phyloP scores from a whole-genome alignment of 257 asterid species.

The Fraxinus anomala region DNA sequence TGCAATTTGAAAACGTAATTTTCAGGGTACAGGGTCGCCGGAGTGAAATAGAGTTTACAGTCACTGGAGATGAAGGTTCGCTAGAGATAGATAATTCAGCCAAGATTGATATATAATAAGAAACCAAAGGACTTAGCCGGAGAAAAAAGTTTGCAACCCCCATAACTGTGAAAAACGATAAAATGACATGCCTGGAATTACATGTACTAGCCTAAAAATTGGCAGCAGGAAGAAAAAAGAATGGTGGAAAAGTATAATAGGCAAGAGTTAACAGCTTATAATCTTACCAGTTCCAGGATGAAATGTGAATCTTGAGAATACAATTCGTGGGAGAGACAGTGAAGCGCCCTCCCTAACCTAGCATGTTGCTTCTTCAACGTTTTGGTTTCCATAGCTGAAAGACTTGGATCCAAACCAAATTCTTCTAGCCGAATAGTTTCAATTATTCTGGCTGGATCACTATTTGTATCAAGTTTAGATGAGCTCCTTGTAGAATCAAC shows the following conservation, averaged over 20 bases:
- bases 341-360: conserved; percentile 96
- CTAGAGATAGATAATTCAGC: too few relatives aligned
- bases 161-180: neutral
- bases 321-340: conserved; percentile 92
- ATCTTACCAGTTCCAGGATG: conserved; percentile 82
- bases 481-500: conserved; percentile 23
- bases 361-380: conserved; percentile 97
- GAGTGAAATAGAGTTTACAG: too few relatives aligned
- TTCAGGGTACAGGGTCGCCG: too few relatives aligned
- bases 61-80: too few relatives aligned
- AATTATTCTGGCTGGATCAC: conserved; percentile 55
- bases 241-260: neutral
- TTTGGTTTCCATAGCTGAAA: conserved; percentile 59
- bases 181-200: neutral
- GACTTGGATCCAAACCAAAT: conserved; percentile 71
- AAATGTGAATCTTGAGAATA: conserved; percentile 98
- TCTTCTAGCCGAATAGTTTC: conserved; percentile 80
- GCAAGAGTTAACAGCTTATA: neutral
- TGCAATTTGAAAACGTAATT: too few relatives aligned
- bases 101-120: too few relatives aligned
- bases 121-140: too few relatives aligned
- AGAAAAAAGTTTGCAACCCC: neutral
- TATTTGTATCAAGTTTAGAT: conserved; percentile 29
- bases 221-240: neutral
- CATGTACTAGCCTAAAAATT: neutral